phyloP scores from a whole-genome alignment of 192 early-diverging fungal species.

The Phlyctochytrium planicorne region DNA sequence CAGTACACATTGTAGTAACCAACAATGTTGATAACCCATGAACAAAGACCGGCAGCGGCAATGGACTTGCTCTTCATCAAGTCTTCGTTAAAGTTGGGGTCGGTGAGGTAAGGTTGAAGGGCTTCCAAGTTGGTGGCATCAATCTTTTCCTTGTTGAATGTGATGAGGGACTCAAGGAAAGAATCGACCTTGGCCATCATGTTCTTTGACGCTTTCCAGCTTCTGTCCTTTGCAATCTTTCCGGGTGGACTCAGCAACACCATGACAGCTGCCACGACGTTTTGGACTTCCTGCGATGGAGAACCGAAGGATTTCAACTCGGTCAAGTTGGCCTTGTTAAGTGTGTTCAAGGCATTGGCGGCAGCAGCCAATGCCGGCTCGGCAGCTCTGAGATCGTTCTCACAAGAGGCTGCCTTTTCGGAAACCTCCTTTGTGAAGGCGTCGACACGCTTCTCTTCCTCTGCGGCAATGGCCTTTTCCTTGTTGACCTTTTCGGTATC shows the following conservation, averaged over 20 bases:
- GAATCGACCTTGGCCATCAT: constrained; percentile 72
- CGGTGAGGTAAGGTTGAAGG: constrained; percentile 54
- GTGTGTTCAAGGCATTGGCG: constrained; percentile 55
- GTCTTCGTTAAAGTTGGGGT: constrained; percentile 67
- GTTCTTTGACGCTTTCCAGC: constrained; percentile 66
- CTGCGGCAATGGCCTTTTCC: constrained; percentile 66
- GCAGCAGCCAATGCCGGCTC: constrained; percentile 65
- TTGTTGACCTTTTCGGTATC: constrained; percentile 68
- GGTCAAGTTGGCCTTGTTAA: constrained; percentile 69
- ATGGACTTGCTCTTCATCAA: constrained; percentile 64
- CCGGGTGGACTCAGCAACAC: constrained; percentile 60
- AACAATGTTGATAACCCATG: constrained; percentile 67
- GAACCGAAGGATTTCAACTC: constrained; percentile 70
- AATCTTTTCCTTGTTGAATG: constrained; percentile 66
- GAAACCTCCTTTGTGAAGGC: constrained; percentile 59
- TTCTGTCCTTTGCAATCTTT: constrained; percentile 65
- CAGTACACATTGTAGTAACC: constrained; percentile 61
- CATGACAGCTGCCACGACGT: constrained; percentile 61
- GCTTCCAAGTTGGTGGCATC: constrained; percentile 61
- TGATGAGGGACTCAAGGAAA: constrained; percentile 61
- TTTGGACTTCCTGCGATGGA: constrained; percentile 61
- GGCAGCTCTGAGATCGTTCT: constrained; percentile 58
- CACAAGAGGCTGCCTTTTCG: constrained; percentile 57
- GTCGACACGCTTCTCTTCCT: constrained; percentile 64
- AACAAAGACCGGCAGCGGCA: constrained; percentile 65